These are phyloP conservation scores for Nakazawaea laoshanensis DNA, from an alignment of 805 yeast species.

Conservation along the genomic window DNA sequence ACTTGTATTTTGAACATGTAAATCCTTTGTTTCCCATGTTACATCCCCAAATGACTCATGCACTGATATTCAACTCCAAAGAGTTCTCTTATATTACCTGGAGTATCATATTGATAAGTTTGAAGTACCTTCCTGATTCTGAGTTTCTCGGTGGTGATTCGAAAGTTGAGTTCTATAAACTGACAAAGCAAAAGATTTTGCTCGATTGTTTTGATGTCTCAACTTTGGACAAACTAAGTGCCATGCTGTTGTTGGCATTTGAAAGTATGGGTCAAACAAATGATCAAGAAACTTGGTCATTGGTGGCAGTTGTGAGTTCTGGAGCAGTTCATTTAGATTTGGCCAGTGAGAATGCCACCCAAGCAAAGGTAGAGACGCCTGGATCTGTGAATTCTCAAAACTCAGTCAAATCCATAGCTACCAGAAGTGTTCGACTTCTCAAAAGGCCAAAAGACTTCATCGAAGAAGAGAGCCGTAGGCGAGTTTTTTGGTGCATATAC, in stretches of 20 bases:
- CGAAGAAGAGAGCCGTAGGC: constrained; percentile 26
- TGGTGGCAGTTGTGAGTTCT: constrained; percentile 15
- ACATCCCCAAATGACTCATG: constrained; percentile 11
- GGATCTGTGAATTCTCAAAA: constrained; percentile 5
- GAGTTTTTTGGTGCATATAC: constrained; percentile 27
- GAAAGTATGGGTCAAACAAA: constrained; percentile 16
- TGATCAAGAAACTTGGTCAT: constrained; percentile 18
- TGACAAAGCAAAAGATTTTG: constrained; percentile 14
- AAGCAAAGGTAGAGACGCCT: constrained; percentile 4
- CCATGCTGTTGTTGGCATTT: constrained; percentile 17
- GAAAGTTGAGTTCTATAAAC: constrained; percentile 6
- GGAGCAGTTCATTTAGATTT: constrained; percentile 17
- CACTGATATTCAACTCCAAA: constrained; percentile 4
- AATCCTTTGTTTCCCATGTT: constrained; percentile 13
- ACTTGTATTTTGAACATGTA: constrained; percentile 5
- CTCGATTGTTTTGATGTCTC: constrained; percentile 15
- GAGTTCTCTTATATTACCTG: constrained; percentile 5
- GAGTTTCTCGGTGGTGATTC: background rate
- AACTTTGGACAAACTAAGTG: constrained; percentile 16
- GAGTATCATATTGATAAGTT: constrained; percentile 14
- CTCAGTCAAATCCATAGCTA: constrained; percentile 11
- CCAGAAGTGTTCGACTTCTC: constrained; percentile 14
- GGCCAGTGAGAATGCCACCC: constrained; percentile 10
- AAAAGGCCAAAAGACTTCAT: constrained; percentile 24
- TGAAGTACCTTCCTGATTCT: constrained; percentile 11